Base-by-base conservation (phyloP, 2,329 filamentous ascomycete genomes). In the Cytospora mali region DNA sequence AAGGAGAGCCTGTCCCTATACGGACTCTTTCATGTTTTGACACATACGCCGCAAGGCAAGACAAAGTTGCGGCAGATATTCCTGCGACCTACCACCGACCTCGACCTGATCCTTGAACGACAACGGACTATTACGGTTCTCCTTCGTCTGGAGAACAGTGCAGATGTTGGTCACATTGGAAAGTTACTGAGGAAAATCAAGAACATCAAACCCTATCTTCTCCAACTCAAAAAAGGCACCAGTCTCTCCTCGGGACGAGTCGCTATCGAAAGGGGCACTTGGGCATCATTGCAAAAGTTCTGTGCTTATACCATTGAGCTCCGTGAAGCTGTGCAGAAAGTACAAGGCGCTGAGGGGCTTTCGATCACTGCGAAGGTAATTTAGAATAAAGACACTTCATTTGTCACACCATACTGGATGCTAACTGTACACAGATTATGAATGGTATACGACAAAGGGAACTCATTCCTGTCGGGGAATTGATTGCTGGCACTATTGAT, bases 1-100 rank as follows among this genome's bases (percentile, higher is more conserved):
- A 97, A 94, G 73, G 93, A 96, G 76, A 90, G 87, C 18, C 80
- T 95, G 1, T 98, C 92, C 0, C 77, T 97, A 0, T 97, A 90
- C 73, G 93, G 91, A 0, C 78, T 98, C 0, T 96, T 97, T 65
- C 86, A 89, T 62, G 81, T 86, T 61, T 78, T 95, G 31, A 87
- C 90, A 28, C 84, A 84, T 61, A 97, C 93, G 4, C 83, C 90
- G 1, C 93, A 97, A 72, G 95, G 95, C 0, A 92, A 87, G 68
- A 71, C 78, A 28, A 82, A 84, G 50, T 80, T 99, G 6, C 88
- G 91, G n/a, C 88, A 91, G 69, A 84, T 90, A 57, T 95, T 99
- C 68, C 77, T 97, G 9, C 87, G 90, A 0, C 95, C 95, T 25
- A 91, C 87, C 31, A 79, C 88, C 28, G 84, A 95, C 64, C 71